A percentile compares a stretch with the other conserved stretches of the same genome.
These are phyloP conservation scores for Phytopythium kandeliae DNA, from an alignment of 352 stramenopile species.

Conservation along the genomic window DNA sequence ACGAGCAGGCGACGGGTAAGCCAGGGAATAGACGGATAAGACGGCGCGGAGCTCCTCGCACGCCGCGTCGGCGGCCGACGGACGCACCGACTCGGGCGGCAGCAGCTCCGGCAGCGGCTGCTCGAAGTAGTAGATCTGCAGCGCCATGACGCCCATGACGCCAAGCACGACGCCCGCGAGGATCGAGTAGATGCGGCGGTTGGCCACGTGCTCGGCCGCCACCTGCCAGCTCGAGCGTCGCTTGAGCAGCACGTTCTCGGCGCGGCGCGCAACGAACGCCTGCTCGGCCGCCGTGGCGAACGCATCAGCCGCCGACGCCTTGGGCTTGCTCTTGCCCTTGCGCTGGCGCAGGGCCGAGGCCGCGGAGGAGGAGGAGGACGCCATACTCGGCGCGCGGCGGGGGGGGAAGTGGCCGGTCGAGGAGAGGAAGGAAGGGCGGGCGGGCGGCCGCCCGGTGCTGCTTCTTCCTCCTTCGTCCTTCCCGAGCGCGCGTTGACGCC, in stretches of 20 bases:
- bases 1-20: neutral
- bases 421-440: neutral
- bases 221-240: constrained; percentile 42
- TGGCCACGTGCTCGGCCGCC: constrained; percentile 49
- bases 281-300: constrained; percentile 6
- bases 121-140: constrained; percentile 49
- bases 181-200: constrained; percentile 68
- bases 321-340: constrained; percentile 12
- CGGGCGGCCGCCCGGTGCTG: too few relatives aligned
- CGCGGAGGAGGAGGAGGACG: neutral
- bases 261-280: neutral
- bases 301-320: constrained; percentile 3
- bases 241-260: constrained; percentile 5
- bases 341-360: constrained; percentile 16
- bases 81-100: constrained; percentile 24
- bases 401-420: neutral
- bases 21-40: too few relatives aligned
- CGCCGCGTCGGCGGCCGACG: too few relatives aligned
- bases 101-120: constrained; percentile 35
- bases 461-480: too few relatives aligned
- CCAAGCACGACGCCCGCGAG: constrained; percentile 50
- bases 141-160: constrained; percentile 36
- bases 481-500: too few relatives aligned
- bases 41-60: too few relatives aligned
- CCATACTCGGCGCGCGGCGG: neutral